These are phyloP conservation scores for Curvularia lunata DNA, from an alignment of 2,329 filamentous ascomycete species.

Conservation along the genomic window DNA sequence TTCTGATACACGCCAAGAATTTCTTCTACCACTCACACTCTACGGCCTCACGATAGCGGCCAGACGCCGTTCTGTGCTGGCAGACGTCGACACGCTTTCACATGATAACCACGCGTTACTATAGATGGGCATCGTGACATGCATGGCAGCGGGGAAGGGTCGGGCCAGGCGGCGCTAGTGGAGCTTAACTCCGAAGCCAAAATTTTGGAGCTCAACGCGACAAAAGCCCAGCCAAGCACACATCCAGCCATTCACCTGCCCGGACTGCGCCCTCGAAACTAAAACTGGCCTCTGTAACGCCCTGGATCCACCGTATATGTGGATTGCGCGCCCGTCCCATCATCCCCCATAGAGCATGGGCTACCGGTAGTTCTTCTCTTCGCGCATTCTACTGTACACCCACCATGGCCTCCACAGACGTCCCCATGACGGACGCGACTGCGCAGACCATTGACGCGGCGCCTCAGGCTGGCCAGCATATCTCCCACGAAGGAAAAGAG, in stretches of 20 bases:
- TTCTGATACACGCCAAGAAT: constrained; percentile 3
- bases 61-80: background rate
- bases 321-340: constrained; percentile 25
- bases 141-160: constrained; percentile 11
- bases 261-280: constrained; percentile 14
- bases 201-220: constrained; percentile 34
- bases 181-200: constrained; percentile 39
- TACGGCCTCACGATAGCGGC: background rate
- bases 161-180: constrained; percentile 33
- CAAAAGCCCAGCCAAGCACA: constrained; percentile 4
- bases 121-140: background rate
- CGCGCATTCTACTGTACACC: constrained; percentile 28
- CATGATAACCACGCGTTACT: background rate
- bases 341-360: constrained; percentile 30
- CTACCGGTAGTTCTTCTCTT: constrained; percentile 32
- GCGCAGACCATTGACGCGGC: constrained; percentile 34
- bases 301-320: constrained; percentile 28
- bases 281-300: constrained; percentile 31
- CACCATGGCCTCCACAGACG: constrained; percentile 25
- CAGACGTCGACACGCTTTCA: background rate
- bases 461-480: constrained; percentile 40
- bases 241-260: background rate
- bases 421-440: constrained; percentile 20
- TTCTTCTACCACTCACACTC: background rate
- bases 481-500: constrained; percentile 57